Evolutionary conservation across 2,329 filamentous ascomycete species (phyloP).

Genomic region (Tetracladium maxilliforme): DNA sequence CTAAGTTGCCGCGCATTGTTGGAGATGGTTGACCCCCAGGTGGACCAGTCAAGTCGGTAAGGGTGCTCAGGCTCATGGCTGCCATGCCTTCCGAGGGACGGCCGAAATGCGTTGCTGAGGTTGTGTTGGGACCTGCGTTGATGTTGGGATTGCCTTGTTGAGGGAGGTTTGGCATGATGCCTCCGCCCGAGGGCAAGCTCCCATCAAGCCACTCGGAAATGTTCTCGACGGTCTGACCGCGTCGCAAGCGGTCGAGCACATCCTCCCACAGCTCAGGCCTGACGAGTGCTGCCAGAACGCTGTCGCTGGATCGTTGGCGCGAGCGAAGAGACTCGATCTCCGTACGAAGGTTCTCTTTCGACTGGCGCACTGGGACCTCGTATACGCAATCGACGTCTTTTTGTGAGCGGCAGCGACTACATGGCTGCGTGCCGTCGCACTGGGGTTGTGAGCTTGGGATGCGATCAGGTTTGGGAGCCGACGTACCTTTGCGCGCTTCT

Average conservation of each 20-base stretch:
- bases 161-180: conserved; percentile 13
- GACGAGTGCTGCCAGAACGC: conserved; percentile 41
- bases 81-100: conserved; percentile 26
- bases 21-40: conserved; percentile 1
- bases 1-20: no score
- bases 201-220: conserved; percentile 39
- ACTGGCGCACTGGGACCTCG: conserved; percentile 46
- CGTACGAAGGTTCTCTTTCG: conserved; percentile 43
- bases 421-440: conserved; percentile 40
- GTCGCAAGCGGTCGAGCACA: conserved; percentile 34
- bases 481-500: conserved; percentile 14
- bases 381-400: conserved; percentile 44
- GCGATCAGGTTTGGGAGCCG: background rate
- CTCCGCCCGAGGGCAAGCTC: conserved; percentile 12
- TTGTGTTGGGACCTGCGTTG: conserved; percentile 19
- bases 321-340: conserved; percentile 43
- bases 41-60: conserved; percentile 22
- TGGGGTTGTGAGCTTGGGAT: conserved; percentile 10
- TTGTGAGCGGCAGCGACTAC: conserved; percentile 31
- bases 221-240: conserved; percentile 35
- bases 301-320: conserved; percentile 37
- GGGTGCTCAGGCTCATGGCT: conserved; percentile 29
- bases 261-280: no score
- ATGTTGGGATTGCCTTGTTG: conserved; percentile 11
- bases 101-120: conserved; percentile 8